Conservation (phyloP, 306 rosid genomes). For the Cajanus cajan region DNA sequence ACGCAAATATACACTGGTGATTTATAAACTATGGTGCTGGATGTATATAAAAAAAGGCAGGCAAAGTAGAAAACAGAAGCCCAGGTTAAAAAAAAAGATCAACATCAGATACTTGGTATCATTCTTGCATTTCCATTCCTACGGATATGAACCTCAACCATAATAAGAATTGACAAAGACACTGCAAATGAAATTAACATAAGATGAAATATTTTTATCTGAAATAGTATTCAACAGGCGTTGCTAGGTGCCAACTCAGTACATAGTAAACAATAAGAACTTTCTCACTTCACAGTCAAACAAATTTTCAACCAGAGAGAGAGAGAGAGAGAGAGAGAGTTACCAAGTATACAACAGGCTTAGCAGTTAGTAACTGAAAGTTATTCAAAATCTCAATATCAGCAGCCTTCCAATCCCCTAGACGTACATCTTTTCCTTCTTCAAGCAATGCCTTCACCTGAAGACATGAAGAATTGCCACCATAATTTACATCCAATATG, state of each 20-base stretch:
- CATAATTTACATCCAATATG: slow-evolving; percentile 7
- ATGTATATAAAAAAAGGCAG: not conserved
- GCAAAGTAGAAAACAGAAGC: not conserved
- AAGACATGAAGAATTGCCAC: slow-evolving; percentile 28
- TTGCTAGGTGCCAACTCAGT: not conserved
- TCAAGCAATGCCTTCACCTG: slow-evolving; percentile 76
- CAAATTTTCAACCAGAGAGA: not conserved
- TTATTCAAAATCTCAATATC: slow-evolving; percentile 86
- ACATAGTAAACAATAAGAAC: not conserved
- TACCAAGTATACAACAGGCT: slow-evolving; percentile 96
- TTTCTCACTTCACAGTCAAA: not conserved
- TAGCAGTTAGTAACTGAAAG: slow-evolving; percentile 94
- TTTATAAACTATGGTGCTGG: not conserved
- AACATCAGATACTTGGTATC: not conserved
- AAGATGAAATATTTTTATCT: not conserved
- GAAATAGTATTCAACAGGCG: not conserved
- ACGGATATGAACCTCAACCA: not conserved
- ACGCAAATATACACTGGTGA: not conserved
- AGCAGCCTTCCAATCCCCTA: slow-evolving; percentile 98
- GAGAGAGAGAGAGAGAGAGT: slow-evolving; percentile 13
- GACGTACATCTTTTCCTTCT: slow-evolving; percentile 92
- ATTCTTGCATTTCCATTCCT: slow-evolving; percentile 1
- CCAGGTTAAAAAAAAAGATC: not conserved
- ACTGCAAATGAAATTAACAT: not conserved
- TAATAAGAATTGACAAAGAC: not conserved